Conservation (phyloP, 257 asterid genomes). For the Nicotiana sylvestris region DNA sequence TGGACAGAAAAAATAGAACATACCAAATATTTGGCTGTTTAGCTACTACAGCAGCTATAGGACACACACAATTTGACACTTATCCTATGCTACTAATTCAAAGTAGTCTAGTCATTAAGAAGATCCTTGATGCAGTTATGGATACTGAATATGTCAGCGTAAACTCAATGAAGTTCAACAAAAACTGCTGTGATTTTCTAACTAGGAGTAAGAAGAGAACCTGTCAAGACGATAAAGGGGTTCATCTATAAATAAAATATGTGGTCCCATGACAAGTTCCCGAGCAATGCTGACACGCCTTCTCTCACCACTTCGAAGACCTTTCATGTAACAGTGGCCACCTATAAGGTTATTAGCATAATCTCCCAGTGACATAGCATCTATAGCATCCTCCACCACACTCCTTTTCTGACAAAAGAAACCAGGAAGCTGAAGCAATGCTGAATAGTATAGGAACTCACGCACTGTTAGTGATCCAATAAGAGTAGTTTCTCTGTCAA, state of each 20-base stretch:
- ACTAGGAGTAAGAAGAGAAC: constrained; percentile 28
- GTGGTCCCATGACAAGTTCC: constrained; percentile 96
- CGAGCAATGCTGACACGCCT: constrained; percentile 92
- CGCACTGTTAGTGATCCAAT: constrained; percentile 95
- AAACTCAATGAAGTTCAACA: background rate
- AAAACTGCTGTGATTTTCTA: background rate
- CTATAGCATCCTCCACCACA: constrained; percentile 86
- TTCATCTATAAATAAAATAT: constrained; percentile 82
- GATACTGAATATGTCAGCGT: background rate
- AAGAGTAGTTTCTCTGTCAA: constrained; percentile 82
- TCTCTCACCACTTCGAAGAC: constrained; percentile 91
- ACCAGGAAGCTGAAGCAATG: constrained; percentile 95
- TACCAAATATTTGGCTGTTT: background rate
- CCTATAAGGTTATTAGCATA: constrained; percentile 90
- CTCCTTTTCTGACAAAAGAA: constrained; percentile 63
- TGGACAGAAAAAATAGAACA: background rate
- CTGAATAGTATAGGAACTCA: constrained; percentile 94
- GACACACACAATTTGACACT: background rate
- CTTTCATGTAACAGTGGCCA: constrained; percentile 89
- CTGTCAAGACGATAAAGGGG: constrained; percentile 99
- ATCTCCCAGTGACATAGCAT: constrained; percentile 91
- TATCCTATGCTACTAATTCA: background rate
- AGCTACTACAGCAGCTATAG: background rate
- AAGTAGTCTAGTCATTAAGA: background rate
- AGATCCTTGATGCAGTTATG: background rate